These are phyloP conservation scores for Iris pallida DNA, from an alignment of 116 monocot species.

Conservation along the genomic window DNA sequence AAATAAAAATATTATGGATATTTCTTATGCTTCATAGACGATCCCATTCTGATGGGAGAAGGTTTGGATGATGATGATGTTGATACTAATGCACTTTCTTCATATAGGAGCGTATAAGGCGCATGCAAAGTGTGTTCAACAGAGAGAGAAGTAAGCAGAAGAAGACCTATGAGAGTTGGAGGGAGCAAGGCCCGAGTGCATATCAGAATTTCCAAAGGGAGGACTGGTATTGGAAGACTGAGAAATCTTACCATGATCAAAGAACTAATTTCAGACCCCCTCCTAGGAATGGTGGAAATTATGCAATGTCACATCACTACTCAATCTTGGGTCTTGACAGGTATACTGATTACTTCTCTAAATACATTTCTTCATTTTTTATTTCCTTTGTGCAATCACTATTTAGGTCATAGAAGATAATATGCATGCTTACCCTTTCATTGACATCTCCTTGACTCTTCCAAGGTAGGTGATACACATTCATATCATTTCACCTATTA, in stretches of 20 bases:
- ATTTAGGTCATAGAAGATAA: too few species aligned
- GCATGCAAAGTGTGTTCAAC: constrained; percentile 98
- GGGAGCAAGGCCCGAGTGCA: constrained; percentile 53
- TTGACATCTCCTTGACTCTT: too few species aligned
- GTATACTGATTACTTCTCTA: constrained; percentile 28
- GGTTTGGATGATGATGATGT: too few species aligned
- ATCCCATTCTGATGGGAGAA: too few species aligned
- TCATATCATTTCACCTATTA: too few species aligned
- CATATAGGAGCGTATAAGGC: constrained; percentile 83
- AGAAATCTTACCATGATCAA: constrained; percentile 56
- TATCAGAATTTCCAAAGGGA: constrained; percentile 77
- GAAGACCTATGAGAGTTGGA: constrained; percentile 77
- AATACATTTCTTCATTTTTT: too few species aligned
- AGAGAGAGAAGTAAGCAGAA: constrained; percentile 84
- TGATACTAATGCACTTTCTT: neutral
- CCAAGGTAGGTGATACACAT: too few species aligned
- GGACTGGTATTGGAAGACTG: constrained; percentile 95
- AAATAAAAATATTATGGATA: constrained; percentile 5
- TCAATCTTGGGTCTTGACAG: constrained; percentile 88
- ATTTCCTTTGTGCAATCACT: too few species aligned
- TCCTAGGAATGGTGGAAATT: constrained; percentile 28
- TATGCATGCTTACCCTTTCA: too few species aligned
- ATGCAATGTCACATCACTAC: constrained; percentile 84
- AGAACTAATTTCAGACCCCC: constrained; percentile 38
- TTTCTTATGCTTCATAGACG: too few species aligned